These are phyloP conservation scores for Liriodendron chinense DNA, from an alignment of 164 flowering plant genomes.

Conservation along the genomic window DNA sequence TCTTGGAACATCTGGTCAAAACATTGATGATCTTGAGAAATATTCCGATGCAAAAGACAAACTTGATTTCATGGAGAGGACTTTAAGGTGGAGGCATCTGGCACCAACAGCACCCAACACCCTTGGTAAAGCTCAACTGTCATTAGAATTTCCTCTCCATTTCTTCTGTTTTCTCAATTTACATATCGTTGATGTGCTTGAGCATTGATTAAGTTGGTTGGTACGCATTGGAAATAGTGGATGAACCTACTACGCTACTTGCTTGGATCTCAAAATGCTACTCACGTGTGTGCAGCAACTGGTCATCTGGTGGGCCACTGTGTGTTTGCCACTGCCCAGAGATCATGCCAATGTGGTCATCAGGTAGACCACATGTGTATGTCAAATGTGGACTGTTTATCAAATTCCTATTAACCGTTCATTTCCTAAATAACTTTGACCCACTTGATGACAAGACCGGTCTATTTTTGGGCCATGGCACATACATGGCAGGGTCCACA, in stretches of 20 bases:
- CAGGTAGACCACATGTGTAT: neutral
- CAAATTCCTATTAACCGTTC: too few relatives aligned
- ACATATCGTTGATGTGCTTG: neutral
- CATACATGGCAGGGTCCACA: too few relatives aligned
- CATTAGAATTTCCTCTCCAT: neutral
- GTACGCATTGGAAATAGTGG: neutral
- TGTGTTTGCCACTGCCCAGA: too few relatives aligned
- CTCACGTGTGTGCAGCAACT: neutral
- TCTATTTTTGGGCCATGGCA: too few relatives aligned
- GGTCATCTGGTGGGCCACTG: neutral
- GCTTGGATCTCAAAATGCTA: neutral
- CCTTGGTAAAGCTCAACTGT: slow-evolving; percentile 48
- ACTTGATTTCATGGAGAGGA: slow-evolving; percentile 89
- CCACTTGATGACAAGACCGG: too few relatives aligned
- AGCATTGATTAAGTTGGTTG: neutral
- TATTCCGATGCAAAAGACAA: slow-evolving; percentile 73
- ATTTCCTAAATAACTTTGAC: too few relatives aligned
- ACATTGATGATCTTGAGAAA: slow-evolving; percentile 81
- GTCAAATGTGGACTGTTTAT: neutral
- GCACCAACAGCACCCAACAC: slow-evolving; percentile 98
- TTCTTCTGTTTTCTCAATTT: slow-evolving; percentile 1
- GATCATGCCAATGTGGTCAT: neutral
- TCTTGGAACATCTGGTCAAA: slow-evolving; percentile 96
- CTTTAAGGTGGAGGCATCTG: slow-evolving; percentile 91
- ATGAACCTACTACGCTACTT: neutral